A percentile compares a stretch with the other conserved stretches of the same genome.
These are phyloP conservation scores for Melocanna baccifera DNA, from an alignment of 176 grass and related monocot genomes.

Conservation along the genomic window DNA sequence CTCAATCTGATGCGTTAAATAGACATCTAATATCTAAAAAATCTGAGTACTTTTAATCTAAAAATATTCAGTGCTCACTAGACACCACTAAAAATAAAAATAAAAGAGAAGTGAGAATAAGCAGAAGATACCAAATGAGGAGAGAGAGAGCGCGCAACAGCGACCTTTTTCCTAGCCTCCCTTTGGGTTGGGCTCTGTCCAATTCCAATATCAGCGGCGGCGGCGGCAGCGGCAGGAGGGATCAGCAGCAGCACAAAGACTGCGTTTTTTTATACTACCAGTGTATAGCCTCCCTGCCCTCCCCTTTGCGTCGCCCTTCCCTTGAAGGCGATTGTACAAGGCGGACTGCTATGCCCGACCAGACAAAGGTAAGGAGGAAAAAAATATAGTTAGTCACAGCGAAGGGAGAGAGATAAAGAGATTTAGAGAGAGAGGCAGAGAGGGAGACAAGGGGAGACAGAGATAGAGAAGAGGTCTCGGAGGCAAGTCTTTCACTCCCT, in stretches of 20 bases:
- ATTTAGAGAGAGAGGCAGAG: constrained; percentile 41
- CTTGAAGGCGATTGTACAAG: constrained; percentile 97
- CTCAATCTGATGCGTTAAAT: no score
- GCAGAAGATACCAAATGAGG: constrained; percentile 45
- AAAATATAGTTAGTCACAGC: constrained; percentile 59
- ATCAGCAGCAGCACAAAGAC: constrained; percentile 22
- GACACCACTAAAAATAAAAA: no score
- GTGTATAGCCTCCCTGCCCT: constrained; percentile 26
- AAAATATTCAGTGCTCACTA: no score
- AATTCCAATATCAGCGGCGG: constrained; percentile 55
- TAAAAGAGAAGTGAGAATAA: constrained; percentile 4
- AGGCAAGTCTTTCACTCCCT: constrained; percentile 57
- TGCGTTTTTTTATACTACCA: constrained; percentile 8
- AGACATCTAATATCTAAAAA: no score
- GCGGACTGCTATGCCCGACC: constrained; percentile 42
- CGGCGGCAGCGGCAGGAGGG: constrained; percentile 18
- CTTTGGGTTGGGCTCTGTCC: constrained; percentile 44
- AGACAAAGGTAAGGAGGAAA: constrained; percentile 40
- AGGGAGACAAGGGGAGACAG: constrained; percentile 48
- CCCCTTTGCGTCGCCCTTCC: constrained; percentile 53
- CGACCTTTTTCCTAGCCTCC: constrained; percentile 59
- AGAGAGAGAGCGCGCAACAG: constrained; percentile 43
- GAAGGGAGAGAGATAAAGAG: constrained; percentile 43
- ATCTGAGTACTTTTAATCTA: no score
- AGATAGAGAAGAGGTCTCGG: constrained; percentile 52